These are phyloP conservation scores for Phymatotrichopsis omnivora DNA, from an alignment of 2,329 filamentous ascomycete genomes.

Conservation along the genomic window DNA sequence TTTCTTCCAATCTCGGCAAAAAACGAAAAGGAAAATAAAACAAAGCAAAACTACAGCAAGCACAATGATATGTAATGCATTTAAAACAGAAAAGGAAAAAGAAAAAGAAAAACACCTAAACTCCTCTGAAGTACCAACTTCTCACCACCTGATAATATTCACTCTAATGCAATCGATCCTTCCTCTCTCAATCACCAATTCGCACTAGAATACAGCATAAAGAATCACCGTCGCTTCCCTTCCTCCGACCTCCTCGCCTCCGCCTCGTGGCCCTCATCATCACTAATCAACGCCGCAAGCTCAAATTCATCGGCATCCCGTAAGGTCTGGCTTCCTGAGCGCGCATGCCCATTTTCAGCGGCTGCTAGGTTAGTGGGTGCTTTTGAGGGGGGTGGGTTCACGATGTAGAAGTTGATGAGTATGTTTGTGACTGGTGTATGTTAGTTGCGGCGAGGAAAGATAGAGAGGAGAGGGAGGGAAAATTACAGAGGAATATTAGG, in stretches of 20 bases:
- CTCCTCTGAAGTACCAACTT: not conserved
- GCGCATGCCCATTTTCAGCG: slow-evolving; percentile 30
- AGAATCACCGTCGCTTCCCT: not conserved
- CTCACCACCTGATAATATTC: not conserved
- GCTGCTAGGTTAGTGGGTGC: not conserved
- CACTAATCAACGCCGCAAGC: slow-evolving; percentile 77
- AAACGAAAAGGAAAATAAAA: not conserved
- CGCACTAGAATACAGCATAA: not conserved
- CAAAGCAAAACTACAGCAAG: too few relatives aligned
- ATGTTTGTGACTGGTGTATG: slow-evolving; percentile 17
- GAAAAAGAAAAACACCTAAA: not conserved
- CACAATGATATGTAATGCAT: not conserved
- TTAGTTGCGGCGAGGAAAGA: not conserved
- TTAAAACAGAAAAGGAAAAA: not conserved
- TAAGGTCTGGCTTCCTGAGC: slow-evolving; percentile 53
- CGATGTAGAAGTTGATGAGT: slow-evolving; percentile 15
- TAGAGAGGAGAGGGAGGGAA: not conserved
- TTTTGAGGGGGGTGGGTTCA: slow-evolving; percentile 11
- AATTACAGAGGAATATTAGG: slow-evolving; percentile 71
- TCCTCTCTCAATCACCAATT: slow-evolving; percentile 9
- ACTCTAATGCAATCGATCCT: not conserved
- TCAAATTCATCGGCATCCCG: slow-evolving; percentile 88
- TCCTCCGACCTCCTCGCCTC: too few relatives aligned
- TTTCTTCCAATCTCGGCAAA: too few relatives aligned
- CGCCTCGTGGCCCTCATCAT: slow-evolving; percentile 84